Conservation (phyloP, 2,329 filamentous ascomycete genomes). For the Neobulgaria alba region DNA sequence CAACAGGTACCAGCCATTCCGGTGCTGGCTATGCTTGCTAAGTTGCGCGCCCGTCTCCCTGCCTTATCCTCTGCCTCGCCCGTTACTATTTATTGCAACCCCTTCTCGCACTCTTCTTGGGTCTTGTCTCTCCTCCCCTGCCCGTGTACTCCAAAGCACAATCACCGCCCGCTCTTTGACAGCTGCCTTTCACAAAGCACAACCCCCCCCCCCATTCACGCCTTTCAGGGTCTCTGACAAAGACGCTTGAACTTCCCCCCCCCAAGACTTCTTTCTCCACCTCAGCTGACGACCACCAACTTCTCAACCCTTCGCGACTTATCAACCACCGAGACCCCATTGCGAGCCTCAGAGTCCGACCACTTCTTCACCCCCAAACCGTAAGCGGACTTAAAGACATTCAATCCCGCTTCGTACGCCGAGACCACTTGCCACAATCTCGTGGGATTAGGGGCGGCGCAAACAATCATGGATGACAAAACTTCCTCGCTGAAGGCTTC, state of each 20-base stretch:
- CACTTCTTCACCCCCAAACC: constrained; percentile 1
- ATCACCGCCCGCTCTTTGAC: constrained; percentile 1
- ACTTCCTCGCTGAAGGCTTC: constrained; percentile 22
- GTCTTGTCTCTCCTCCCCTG: constrained; percentile 7
- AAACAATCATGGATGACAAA: constrained; percentile 24
- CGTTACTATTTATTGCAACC: constrained; percentile 11
- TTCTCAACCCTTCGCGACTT: constrained; percentile 6
- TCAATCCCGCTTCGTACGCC: constrained; percentile 13
- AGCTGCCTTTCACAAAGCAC: background rate
- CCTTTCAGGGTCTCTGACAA: constrained; percentile 6
- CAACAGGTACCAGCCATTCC: background rate
- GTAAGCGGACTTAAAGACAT: constrained; percentile 18
- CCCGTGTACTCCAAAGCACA: constrained; percentile 1
- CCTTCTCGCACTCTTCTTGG: constrained; percentile 16
- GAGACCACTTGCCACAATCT: constrained; percentile 20
- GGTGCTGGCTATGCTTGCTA: background rate
- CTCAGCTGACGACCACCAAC: constrained; percentile 16
- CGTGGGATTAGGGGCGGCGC: constrained; percentile 14
- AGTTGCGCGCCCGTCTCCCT: no score
- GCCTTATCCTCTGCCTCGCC: background rate
- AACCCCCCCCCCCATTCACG: background rate
- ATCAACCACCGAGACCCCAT: constrained; percentile 8
- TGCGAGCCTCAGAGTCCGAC: constrained; percentile 9
- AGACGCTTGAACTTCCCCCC: constrained; percentile 10
- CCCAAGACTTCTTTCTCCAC: constrained; percentile 24